A percentile compares a stretch with the other conserved stretches of the same genome.
phyloP scores from a whole-genome alignment of 305 asterid species.

The Rubia balearica region DNA sequence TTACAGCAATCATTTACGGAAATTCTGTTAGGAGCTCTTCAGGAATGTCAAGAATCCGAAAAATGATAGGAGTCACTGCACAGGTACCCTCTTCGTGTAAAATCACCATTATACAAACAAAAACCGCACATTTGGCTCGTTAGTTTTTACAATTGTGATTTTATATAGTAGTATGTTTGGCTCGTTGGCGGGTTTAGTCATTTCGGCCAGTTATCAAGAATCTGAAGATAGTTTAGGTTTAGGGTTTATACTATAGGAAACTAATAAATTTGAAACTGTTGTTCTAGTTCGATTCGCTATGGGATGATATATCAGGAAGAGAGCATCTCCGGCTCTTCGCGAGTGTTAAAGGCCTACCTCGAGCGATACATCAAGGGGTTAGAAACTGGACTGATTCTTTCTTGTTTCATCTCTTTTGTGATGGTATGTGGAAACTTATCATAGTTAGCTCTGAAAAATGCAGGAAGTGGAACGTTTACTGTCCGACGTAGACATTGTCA shows the following conservation, averaged over 20 bases:
- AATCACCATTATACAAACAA: too few relatives aligned
- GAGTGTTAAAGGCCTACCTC: conserved; percentile 69
- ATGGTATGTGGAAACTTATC: neutral
- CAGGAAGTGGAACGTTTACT: conserved; percentile 61
- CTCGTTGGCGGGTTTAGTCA: too few relatives aligned
- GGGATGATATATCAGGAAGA: conserved; percentile 86
- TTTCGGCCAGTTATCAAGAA: too few relatives aligned
- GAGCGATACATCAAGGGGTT: conserved; percentile 28
- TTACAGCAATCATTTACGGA: conserved; percentile 76
- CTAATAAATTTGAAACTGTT: conserved; percentile 16
- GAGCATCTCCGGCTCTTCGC: conserved; percentile 90
- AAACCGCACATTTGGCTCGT: too few relatives aligned
- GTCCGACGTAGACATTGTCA: conserved; percentile 70
- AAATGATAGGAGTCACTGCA: conserved; percentile 89
- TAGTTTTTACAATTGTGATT: too few relatives aligned
- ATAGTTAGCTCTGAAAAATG: conserved; percentile 3
- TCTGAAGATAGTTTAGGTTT: neutral
- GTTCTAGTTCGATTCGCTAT: conserved; percentile 74
- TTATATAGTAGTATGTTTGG: too few relatives aligned
- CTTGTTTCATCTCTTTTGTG: neutral
- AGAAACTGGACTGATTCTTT: conserved; percentile 1
- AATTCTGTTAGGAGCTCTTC: conserved; percentile 63
- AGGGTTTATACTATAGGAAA: neutral
- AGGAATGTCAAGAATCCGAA: conserved; percentile 73
- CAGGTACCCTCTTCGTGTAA: conserved; percentile 38